Percentiles rank a stretch among this genome's conserved stretches.
These are phyloP conservation scores for Fusarium fujikuroi DNA, from an alignment of 2,329 filamentous ascomycete genomes.

Conservation along the genomic window DNA sequence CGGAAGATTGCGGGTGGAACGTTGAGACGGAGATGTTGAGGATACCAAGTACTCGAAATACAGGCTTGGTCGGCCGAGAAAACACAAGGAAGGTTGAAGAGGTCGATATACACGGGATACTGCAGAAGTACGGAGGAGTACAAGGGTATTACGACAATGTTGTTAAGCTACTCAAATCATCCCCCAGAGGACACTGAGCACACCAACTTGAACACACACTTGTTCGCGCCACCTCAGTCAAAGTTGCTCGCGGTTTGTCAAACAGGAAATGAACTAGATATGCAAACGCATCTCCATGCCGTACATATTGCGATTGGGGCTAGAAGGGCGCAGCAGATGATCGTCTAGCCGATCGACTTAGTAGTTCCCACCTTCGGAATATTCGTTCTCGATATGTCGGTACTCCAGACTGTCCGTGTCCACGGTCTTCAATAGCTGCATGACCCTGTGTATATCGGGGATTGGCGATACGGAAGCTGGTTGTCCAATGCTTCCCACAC, in stretches of 20 bases:
- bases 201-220: background rate
- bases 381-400: background rate
- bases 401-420: background rate
- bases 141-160: constrained; percentile 70
- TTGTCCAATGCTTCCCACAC: background rate
- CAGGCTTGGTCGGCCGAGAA: constrained; percentile 77
- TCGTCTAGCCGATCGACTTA: background rate
- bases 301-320: background rate
- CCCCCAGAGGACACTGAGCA: constrained; percentile 39
- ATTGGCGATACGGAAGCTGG: background rate
- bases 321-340: background rate
- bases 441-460: background rate
- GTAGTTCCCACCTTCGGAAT: background rate
- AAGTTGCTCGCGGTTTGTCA: background rate
- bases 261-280: background rate
- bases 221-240: background rate
- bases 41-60: constrained; percentile 92
- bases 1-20: constrained; percentile 76
- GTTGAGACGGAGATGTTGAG: constrained; percentile 87
- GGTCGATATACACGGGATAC: constrained; percentile 56
- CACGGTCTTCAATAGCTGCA: background rate
- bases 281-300: background rate
- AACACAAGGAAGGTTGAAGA: constrained; percentile 45
- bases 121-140: constrained; percentile 65
- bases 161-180: constrained; percentile 66